A percentile compares a stretch with the other conserved stretches of the same genome.
phyloP scores from a whole-genome alignment of 2,329 filamentous ascomycete species.

The Didymella segeticola region DNA sequence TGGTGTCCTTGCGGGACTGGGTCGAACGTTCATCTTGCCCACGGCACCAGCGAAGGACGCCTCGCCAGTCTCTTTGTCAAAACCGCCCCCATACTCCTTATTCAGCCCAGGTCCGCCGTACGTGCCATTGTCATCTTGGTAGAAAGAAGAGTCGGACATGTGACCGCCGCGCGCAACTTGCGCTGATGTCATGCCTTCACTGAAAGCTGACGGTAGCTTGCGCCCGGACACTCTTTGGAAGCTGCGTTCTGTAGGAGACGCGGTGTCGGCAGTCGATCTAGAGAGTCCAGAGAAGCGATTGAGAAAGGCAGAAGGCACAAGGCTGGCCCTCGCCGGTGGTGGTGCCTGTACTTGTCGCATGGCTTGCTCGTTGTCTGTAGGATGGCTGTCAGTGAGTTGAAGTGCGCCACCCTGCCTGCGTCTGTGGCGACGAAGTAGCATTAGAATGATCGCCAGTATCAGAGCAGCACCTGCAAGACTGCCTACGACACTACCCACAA shows the following conservation, averaged over 20 bases:
- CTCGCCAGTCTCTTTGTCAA: conserved; percentile 41
- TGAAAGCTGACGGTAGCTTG: conserved; percentile 58
- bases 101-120: conserved; percentile 48
- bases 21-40: conserved; percentile 40
- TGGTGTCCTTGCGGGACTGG: conserved; percentile 70
- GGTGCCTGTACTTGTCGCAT: conserved; percentile 46
- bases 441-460: conserved; percentile 57
- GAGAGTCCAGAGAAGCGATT: conserved; percentile 50
- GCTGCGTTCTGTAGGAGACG: conserved; percentile 50
- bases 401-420: conserved; percentile 40
- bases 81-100: conserved; percentile 31
- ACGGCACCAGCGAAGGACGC: conserved; percentile 27
- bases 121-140: conserved; percentile 53
- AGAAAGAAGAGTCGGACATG: conserved; percentile 51
- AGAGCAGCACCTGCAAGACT: conserved; percentile 65
- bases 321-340: conserved; percentile 46
- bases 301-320: conserved; percentile 50
- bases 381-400: conserved; percentile 39
- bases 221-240: conserved; percentile 57
- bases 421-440: conserved; percentile 62
- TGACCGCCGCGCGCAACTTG: conserved; percentile 42
- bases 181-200: conserved; percentile 54
- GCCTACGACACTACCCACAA: conserved; percentile 69
- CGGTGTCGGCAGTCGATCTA: conserved; percentile 46
- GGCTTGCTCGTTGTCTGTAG: conserved; percentile 38